These are phyloP conservation scores for Ballota nigra DNA, from an alignment of 257 asterid genomes.

Conservation along the genomic window DNA sequence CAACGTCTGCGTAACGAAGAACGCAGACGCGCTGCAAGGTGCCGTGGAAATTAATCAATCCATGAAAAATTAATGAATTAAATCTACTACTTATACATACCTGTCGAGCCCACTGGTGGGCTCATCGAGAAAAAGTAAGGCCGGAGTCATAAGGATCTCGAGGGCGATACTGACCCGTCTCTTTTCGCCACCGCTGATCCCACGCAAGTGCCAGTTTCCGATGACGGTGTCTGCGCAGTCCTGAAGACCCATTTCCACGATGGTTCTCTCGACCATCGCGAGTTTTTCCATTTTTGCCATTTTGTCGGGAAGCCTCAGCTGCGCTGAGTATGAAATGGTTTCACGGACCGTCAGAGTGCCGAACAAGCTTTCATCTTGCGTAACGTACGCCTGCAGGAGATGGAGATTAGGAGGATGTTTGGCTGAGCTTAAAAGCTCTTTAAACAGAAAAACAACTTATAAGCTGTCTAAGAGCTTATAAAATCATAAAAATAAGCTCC, in stretches of 20 bases:
- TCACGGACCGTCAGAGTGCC: conserved; percentile 93
- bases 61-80: too few species aligned
- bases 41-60: too few species aligned
- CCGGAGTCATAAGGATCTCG: conserved; percentile 83
- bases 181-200: conserved; percentile 91
- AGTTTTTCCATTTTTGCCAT: conserved; percentile 78
- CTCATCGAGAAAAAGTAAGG: conserved; percentile 86
- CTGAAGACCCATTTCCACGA: conserved; percentile 87
- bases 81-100: too few species aligned
- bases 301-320: conserved; percentile 67
- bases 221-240: conserved; percentile 93
- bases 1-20: conserved; percentile 87
- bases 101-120: conserved; percentile 99
- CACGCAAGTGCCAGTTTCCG: conserved; percentile 95
- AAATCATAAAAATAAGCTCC: too few species aligned
- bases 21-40: conserved; percentile 91
- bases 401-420: too few species aligned
- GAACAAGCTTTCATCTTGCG: conserved; percentile 88
- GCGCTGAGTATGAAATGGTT: conserved; percentile 79
- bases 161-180: conserved; percentile 89
- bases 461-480: too few species aligned
- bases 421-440: too few species aligned
- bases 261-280: conserved; percentile 77
- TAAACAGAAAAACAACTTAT: too few species aligned
- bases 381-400: too few species aligned